Evolutionary conservation across 805 yeast genomes (phyloP).

Genomic region (Candida bentonensis): DNA sequence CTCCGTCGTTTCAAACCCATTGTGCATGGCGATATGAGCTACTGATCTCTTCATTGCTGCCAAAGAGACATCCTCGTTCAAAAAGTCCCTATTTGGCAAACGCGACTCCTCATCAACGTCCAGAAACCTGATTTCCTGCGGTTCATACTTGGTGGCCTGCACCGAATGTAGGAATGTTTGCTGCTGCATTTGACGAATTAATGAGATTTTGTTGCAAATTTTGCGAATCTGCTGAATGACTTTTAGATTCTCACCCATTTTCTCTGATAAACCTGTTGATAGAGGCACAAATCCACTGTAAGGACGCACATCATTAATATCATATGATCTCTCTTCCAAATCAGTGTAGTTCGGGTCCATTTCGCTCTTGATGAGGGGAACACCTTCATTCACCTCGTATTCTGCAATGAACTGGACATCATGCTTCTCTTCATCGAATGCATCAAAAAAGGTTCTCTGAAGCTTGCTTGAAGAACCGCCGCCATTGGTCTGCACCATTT

Average conservation of each 20-base stretch:
- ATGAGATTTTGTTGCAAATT: slow-evolving; percentile 73
- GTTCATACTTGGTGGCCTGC: slow-evolving; percentile 56
- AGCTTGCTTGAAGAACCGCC: slow-evolving; percentile 1
- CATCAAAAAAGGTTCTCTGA: slow-evolving; percentile 1
- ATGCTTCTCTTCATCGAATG: background rate
- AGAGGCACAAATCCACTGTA: slow-evolving; percentile 4
- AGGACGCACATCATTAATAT: background rate
- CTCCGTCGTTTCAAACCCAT: slow-evolving; percentile 80
- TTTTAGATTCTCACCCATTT: slow-evolving; percentile 38
- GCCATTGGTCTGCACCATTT: slow-evolving; percentile 16
- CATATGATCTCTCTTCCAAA: background rate
- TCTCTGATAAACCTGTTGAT: slow-evolving; percentile 12
- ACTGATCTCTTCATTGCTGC: slow-evolving; percentile 54
- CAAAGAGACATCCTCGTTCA: slow-evolving; percentile 46
- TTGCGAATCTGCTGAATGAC: slow-evolving; percentile 82
- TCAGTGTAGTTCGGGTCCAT: background rate
- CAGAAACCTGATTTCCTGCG: slow-evolving; percentile 42
- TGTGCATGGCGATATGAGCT: slow-evolving; percentile 73
- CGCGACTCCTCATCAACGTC: slow-evolving; percentile 81
- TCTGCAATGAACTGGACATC: slow-evolving; percentile 1
- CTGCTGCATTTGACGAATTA: slow-evolving; percentile 83
- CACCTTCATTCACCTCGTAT: background rate
- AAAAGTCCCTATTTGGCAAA: slow-evolving; percentile 51
- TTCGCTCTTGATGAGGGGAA: background rate
- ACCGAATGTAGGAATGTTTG: slow-evolving; percentile 62